A percentile compares a stretch with the other conserved stretches of the same genome.
Evolutionary conservation across 306 rosid species (phyloP).

Genomic region (Pterocarpus macrocarpus): DNA sequence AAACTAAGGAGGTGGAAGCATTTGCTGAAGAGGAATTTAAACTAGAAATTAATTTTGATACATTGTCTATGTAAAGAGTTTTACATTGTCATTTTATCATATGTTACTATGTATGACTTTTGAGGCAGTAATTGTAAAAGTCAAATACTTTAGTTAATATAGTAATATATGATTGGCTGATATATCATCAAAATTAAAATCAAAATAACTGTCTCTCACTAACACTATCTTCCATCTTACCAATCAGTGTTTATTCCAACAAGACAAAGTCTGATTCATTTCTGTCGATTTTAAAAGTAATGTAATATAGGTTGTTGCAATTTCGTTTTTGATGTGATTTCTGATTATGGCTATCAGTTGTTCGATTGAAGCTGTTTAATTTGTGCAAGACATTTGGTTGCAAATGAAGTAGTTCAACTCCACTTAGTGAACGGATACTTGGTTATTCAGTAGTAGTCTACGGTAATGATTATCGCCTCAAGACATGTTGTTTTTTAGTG

Average conservation of each 20-base stretch:
- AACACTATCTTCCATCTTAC: background rate
- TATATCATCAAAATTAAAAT: too few relatives aligned
- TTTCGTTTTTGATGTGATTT: background rate
- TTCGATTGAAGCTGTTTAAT: conserved; percentile 3
- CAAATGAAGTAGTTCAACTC: conserved; percentile 14
- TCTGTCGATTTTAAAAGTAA: background rate
- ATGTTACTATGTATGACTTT: too few relatives aligned
- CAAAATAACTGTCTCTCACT: background rate
- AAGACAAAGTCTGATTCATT: background rate
- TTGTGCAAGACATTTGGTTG: conserved; percentile 8
- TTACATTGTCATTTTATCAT: too few relatives aligned
- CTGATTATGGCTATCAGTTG: conserved; percentile 12
- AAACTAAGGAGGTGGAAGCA: background rate
- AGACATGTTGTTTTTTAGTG: background rate
- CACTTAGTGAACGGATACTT: background rate
- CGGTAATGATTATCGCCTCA: background rate
- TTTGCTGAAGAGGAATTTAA: too few relatives aligned
- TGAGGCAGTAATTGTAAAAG: too few relatives aligned
- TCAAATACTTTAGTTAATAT: too few relatives aligned
- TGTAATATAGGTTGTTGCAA: conserved; percentile 10
- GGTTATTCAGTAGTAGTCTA: background rate
- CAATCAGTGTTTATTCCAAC: background rate
- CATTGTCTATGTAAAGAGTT: too few relatives aligned
- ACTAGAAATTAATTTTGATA: too few relatives aligned
- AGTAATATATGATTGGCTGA: too few relatives aligned